A percentile compares a stretch with the other conserved stretches of the same genome.
These are phyloP conservation scores for Candida ovalis DNA, from an alignment of 805 yeast species.

Conservation along the genomic window DNA sequence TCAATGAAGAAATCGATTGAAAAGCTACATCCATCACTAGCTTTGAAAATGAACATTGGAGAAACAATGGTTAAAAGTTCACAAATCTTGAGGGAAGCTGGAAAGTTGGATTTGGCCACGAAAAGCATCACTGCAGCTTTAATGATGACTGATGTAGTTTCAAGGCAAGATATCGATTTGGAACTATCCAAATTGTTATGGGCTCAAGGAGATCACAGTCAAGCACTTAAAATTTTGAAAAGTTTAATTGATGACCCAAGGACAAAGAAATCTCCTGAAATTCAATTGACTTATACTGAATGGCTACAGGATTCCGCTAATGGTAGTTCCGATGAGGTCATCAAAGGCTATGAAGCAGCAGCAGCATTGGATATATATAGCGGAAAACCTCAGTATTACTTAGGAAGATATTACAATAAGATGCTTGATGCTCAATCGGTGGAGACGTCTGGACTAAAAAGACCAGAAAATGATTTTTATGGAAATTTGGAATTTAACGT, in stretches of 20 bases:
- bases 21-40: conserved; percentile 22
- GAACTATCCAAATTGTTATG: conserved; percentile 82
- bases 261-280: conserved; percentile 26
- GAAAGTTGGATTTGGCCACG: conserved; percentile 69
- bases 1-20: conserved; percentile 39
- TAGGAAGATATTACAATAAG: conserved; percentile 78
- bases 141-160: conserved; percentile 35
- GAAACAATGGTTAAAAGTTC: conserved; percentile 59
- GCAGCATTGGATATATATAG: conserved; percentile 46
- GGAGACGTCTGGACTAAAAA: conserved; percentile 26
- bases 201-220: conserved; percentile 84
- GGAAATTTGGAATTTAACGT: conserved; percentile 56
- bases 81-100: conserved; percentile 59
- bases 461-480: conserved; percentile 30
- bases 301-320: conserved; percentile 89
- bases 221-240: conserved; percentile 68
- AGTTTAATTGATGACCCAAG: conserved; percentile 30
- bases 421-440: conserved; percentile 59
- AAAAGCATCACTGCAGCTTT: conserved; percentile 61
- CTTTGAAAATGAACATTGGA: conserved; percentile 34
- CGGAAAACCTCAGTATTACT: conserved; percentile 73
- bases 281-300: conserved; percentile 74
- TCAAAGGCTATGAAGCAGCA: conserved; percentile 63
- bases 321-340: conserved; percentile 69
- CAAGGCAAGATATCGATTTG: conserved; percentile 44